These are phyloP conservation scores for Boletus subparvulus DNA, from an alignment of 768 basidiomycete species.

Conservation along the genomic window DNA sequence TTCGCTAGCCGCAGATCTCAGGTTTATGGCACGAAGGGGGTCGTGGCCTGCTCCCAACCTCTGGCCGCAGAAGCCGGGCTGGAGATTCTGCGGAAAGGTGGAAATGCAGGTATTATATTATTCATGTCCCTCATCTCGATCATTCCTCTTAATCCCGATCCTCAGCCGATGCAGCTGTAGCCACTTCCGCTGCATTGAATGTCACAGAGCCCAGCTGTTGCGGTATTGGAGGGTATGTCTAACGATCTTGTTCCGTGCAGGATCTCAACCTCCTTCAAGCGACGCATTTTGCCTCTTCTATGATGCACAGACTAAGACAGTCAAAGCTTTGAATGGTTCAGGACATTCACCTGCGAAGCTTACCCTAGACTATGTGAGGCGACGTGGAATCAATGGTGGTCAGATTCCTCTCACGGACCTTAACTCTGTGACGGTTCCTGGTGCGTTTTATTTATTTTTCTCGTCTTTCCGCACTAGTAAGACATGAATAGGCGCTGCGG, in stretches of 20 bases:
- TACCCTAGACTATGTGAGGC: constrained; percentile 66
- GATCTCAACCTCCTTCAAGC: constrained; percentile 37
- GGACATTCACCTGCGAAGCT: constrained; percentile 83
- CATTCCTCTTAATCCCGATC: background rate
- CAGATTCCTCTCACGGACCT: constrained; percentile 78
- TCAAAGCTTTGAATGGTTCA: constrained; percentile 91
- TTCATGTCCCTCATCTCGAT: background rate
- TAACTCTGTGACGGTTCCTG: constrained; percentile 91
- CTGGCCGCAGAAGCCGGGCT: constrained; percentile 89
- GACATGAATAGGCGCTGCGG: constrained; percentile 70
- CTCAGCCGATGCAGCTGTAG: constrained; percentile 90
- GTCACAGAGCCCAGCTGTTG: constrained; percentile 86
- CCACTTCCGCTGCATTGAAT: constrained; percentile 88
- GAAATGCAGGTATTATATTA: constrained; percentile 80
- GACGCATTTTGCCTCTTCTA: constrained; percentile 94
- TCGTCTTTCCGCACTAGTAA: constrained; percentile 1
- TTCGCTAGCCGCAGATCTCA: constrained; percentile 87
- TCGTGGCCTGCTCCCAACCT: constrained; percentile 89
- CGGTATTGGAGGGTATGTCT: constrained; percentile 84
- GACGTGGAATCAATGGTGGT: constrained; percentile 63
- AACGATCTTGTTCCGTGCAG: background rate
- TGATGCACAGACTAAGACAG: constrained; percentile 74
- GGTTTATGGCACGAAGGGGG: constrained; percentile 82
- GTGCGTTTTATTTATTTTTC: constrained; percentile 30
- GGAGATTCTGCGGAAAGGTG: constrained; percentile 88